Base-by-base conservation (phyloP, 306 rosid genomes). In the Carpinus viminea region DNA sequence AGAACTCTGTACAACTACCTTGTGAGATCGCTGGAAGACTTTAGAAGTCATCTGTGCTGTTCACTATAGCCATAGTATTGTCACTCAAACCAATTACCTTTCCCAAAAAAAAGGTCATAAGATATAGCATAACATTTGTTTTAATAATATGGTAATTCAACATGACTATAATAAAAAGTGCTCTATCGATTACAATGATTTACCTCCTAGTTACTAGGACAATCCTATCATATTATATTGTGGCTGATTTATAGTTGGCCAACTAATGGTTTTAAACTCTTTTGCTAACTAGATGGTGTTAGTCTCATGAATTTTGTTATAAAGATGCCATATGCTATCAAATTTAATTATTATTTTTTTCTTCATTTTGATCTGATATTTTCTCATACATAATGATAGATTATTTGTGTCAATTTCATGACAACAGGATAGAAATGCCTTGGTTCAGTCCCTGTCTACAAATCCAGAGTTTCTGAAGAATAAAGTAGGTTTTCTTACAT, bases 401-500 rank as follows among this genome's bases (percentile, higher is more conserved):
- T 52, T 24, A 24, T 24, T 24, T 68, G 20, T 17, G 56, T 75
- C 55, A 43, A 74, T 69, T 54, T 72, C 71, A 69, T 85, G 70
- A 34, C 77, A 62, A 85, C 92, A 94, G 98, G 97, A 94, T 76
- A 83, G 97, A 78, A 90, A 74, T 80, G 89, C 92, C 83, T 75
- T 94, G 90, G 81, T 90, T 80, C 95, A 86, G 75, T 89, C 98
- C n/a, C 81, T 94, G 56, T 94, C 98, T 24, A 92, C 97, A 10
- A 89, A 92, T 87, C 97, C 98, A 0, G 98, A 94, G 87, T 94
- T 0, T 84, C 80, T 94, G 80, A 91, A 88, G 86, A 94, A 92
- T 85, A 92, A 88, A 88, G 98, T 89, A 86, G 43, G 61, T 69
- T 76, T 77, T 74, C 65, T 76, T 62, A 18, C 68, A 68, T 62